A percentile compares a stretch with the other conserved stretches of the same genome.
Evolutionary conservation across 495 filamentous ascomycete species (phyloP).

Genomic region (Hypoxylon rickii): DNA sequence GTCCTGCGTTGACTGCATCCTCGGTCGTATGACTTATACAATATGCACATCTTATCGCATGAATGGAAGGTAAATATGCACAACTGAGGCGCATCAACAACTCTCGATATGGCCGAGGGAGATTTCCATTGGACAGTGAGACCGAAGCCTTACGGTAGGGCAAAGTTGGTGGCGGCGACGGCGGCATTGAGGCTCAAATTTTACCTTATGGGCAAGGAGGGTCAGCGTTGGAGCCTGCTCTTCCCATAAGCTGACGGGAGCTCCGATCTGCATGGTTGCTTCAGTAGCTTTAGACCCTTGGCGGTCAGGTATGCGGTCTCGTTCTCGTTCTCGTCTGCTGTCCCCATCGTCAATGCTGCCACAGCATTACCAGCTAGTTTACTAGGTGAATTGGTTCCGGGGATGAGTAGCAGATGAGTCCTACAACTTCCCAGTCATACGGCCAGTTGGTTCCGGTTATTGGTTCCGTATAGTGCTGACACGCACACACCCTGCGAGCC

Average conservation of each 20-base stretch:
- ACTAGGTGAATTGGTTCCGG: no score
- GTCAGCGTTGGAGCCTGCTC: not conserved
- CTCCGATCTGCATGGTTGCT: not conserved
- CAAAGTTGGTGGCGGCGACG: not conserved
- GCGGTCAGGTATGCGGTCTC: not conserved
- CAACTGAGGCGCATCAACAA: no score
- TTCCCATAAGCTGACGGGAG: not conserved
- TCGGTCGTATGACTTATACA: conserved; percentile 13
- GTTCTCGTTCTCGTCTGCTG: not conserved
- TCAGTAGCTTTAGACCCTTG: not conserved
- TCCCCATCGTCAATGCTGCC: not conserved
- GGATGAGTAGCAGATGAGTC: conserved; percentile 9
- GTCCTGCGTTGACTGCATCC: no score
- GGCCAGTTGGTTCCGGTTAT: not conserved
- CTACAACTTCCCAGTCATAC: conserved; percentile 12
- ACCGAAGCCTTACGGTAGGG: not conserved
- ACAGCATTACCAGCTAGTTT: not conserved
- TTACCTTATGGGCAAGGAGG: not conserved
- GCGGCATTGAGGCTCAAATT: conserved; percentile 19
- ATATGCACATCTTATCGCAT: conserved; percentile 8
- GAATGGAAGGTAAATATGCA: no score
- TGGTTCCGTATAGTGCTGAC: conserved; percentile 10
- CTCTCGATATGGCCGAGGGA: not conserved
- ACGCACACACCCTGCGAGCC: not conserved
- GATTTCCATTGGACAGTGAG: not conserved